Base-by-base conservation (phyloP, 2,329 filamentous ascomycete genomes). In the Trichoderma citrinoviride region DNA sequence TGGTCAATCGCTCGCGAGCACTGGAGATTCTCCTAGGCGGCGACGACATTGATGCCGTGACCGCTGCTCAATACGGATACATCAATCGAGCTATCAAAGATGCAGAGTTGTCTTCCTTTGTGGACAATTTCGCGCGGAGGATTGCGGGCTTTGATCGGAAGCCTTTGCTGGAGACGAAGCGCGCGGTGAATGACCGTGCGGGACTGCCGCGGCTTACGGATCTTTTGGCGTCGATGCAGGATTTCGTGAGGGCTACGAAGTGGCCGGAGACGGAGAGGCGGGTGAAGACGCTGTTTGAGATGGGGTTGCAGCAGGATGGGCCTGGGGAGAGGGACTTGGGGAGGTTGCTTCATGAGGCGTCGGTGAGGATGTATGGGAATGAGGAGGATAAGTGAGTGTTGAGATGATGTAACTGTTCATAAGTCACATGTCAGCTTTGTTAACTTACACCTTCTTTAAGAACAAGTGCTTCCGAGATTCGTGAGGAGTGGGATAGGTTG, bases 11-110 rank as follows among this genome's bases (percentile, higher is more conserved):
- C 17, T 60, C 56, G 8, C 29, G 56, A 25, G 44, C 56, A 12
- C 25, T 60, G 27, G 56, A 60, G 19, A 49, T 60, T 60, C 27
- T 60, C 3, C 19, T 60, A 1, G 29, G 56, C 5, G 44, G 44
- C 12, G 43, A 49, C 10, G 56, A 60, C 14, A 40, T 60, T n/a
- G 56, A 60, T 47, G 56, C 44, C 7, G 17, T 44, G 27, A 60
- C 56, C 8, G 56, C 56, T 60, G 56, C 56, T 27, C 56, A 60
- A 19, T 60, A 60, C 21, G 56, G 44, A 3, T 58, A 60, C 29
- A 49, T 60, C 15, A 60, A 60, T 5, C 56, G 56, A 19, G 56
- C 56, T 4, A 49, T 60, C 21, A 60, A 49, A 6, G 56, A 60
- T 2, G 23, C 43, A 14, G 56, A 60, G 5, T 15, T 60, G 15